Evolutionary conservation across 768 basidiomycete species (phyloP).

Genomic region (Macrolepiota fuliginosa): DNA sequence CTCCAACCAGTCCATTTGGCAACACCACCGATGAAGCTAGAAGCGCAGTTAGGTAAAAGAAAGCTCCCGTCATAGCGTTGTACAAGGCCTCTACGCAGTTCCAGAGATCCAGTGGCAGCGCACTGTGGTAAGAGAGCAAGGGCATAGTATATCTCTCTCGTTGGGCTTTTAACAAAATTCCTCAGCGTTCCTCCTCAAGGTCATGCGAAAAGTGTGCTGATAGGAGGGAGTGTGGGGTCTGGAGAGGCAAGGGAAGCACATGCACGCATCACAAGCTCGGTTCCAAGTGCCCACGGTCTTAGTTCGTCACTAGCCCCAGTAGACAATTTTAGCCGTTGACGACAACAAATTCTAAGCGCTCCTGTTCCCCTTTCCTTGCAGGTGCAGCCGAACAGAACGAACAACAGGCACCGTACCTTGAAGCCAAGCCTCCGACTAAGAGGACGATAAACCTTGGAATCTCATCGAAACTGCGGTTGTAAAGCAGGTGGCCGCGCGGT

Average conservation of each 20-base stretch:
- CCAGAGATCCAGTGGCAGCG: slow-evolving; percentile 35
- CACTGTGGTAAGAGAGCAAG: slow-evolving; percentile 30
- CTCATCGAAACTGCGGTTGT: too few relatives aligned
- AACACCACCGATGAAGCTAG: slow-evolving; percentile 32
- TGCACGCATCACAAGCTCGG: slow-evolving; percentile 3
- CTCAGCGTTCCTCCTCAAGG: neutral
- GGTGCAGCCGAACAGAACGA: neutral
- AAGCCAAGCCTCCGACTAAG: too few relatives aligned
- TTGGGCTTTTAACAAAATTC: slow-evolving; percentile 9
- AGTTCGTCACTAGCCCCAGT: neutral
- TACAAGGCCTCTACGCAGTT: slow-evolving; percentile 32
- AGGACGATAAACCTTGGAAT: too few relatives aligned
- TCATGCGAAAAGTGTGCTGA: slow-evolving; percentile 1
- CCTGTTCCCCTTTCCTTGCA: neutral
- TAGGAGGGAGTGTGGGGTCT: neutral
- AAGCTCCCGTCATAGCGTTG: slow-evolving; percentile 34
- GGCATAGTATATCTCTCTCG: slow-evolving; percentile 24
- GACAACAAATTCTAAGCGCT: neutral
- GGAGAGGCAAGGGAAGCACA: slow-evolving; percentile 2
- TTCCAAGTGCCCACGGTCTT: slow-evolving; percentile 10
- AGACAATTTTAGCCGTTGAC: neutral
- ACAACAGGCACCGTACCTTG: neutral
- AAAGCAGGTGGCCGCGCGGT: too few relatives aligned
- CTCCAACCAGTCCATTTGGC: slow-evolving; percentile 22
- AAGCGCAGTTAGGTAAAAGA: slow-evolving; percentile 45